Base-by-base conservation (phyloP, 1,139 yeast genomes). In the Pichia sp. region DNA sequence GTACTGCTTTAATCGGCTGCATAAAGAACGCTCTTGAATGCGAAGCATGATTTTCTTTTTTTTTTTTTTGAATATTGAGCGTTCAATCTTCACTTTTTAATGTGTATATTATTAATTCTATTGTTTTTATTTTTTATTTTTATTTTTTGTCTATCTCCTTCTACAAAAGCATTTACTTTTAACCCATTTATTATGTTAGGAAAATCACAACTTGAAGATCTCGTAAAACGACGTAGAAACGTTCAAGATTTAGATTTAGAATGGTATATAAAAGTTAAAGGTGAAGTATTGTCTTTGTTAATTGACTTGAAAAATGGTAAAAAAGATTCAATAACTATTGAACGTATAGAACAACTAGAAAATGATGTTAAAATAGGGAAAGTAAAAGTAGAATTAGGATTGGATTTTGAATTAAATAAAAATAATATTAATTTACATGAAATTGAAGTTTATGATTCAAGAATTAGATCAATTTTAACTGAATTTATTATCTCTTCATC, bases 1-100 rank as follows among this genome's bases (percentile, higher is more conserved):
- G 88, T 36, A 83, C 93, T 56, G 97, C 96, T 3, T 78, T 86
- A 42, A 83, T 93, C 45, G 96, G 95, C 0, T 87, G 82, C 10
- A 78, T 91, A 32, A 89, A 89, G 60, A 68, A 66, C 22, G 80
- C 84, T 1, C 60, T 74, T 20, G 63, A 60, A 35, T 43, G 51
- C 34, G 61, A 60, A 38, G 56, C 50, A 19, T 29, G 22, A 29
- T 19, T 29, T 29, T n/a, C n/a, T 24, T 8, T 9, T 25, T 25
- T 25, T 29, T 19, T 21, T 21, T 21, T 9, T 6, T 6, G 23
- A 6, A 21, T 8, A 26, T 26, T 26, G 29, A n/a, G 29, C 14
- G 14, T 26, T 14, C 16, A n/a, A 21, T 6, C 13, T 23, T 30
- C 10, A 16, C 10, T 18, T 11, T 30, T 13, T 27, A 14, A n/a